Evolutionary conservation across 306 rosid genomes (phyloP), one percentile per base, ranked within the genome.

Genomic region (Begonia masoniana): DNA sequence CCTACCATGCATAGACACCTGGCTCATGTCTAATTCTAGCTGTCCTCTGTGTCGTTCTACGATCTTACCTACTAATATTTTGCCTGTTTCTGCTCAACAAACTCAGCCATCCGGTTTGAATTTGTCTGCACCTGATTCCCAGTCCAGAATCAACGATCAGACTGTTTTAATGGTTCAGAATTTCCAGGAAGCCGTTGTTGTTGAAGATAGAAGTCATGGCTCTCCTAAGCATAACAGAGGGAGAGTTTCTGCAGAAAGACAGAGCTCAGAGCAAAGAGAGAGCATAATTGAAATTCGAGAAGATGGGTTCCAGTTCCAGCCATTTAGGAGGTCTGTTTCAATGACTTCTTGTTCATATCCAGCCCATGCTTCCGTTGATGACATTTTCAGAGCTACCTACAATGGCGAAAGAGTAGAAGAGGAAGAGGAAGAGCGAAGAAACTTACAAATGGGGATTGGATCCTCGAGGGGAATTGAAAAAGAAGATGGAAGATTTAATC

Each of bases 1-100:
- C 55, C 81, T 81, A 6, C 87, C 85, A 31, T 87, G 94, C 50
- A 87, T 87, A 51, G 96, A 87, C 36, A 43, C 79, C 5, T 87
- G 96, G 96, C 67, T 87, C 35, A 75, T 71, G 59, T 81, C 94
- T 10, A 68, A 78, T 56, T 75, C 94, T 0, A 78, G 74, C 16
- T 87, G 96, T 47, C 94, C 96, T 8, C 62, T 87, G 8, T 87
- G 94, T 54, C 84, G 96, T 15, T 69, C 87, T 47, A 68, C 57
- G 12, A 68, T 78, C 26, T 21, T 72, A 8, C 53, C 68, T 7
- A 16, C 41, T 6, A 36, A 17, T 54, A 14, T 55, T 41, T 11
- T 23, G 53, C 62, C 72, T 2, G 41, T 69, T 41, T 61, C 68
- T 1, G 13, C 46, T 9, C 64, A 56, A 47, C 73, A 61, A 14